Conservation (phyloP, 202 grass and related monocot genomes). For the Alloteropsis angusta region DNA sequence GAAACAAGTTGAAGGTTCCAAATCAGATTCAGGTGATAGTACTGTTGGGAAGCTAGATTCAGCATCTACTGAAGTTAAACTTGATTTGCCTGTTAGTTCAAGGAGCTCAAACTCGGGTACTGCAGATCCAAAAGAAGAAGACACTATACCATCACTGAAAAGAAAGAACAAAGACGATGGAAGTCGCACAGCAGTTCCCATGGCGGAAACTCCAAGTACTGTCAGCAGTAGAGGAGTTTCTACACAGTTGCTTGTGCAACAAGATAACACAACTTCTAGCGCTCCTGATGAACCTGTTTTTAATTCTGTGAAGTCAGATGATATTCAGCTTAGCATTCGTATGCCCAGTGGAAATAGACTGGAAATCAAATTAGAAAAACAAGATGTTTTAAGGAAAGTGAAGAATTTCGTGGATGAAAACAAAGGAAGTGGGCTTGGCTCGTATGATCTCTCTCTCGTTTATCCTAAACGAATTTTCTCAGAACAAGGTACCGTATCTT, state of each 20-base stretch:
- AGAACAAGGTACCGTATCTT: conserved; percentile 56
- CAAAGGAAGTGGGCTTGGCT: conserved; percentile 20
- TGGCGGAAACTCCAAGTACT: conserved; percentile 10
- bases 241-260: conserved; percentile 16
- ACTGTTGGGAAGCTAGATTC: conserved; percentile 25
- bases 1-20: conserved; percentile 12
- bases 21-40: conserved; percentile 16
- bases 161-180: conserved; percentile 16
- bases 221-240: conserved; percentile 18
- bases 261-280: conserved; percentile 26
- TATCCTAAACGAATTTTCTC: conserved; percentile 83
- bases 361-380: conserved; percentile 69
- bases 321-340: conserved; percentile 72
- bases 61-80: conserved; percentile 3
- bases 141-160: not conserved
- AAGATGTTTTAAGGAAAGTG: conserved; percentile 62
- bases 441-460: conserved; percentile 80
- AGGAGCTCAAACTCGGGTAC: not conserved
- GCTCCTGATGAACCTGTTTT: not conserved
- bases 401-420: conserved; percentile 79
- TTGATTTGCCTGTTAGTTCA: conserved; percentile 16
- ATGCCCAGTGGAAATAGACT: conserved; percentile 75
- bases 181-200: not conserved
- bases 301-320: conserved; percentile 43
- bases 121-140: conserved; percentile 2